Evolutionary conservation across 768 basidiomycete genomes (phyloP).

Genomic region (Suillus alpinus): DNA sequence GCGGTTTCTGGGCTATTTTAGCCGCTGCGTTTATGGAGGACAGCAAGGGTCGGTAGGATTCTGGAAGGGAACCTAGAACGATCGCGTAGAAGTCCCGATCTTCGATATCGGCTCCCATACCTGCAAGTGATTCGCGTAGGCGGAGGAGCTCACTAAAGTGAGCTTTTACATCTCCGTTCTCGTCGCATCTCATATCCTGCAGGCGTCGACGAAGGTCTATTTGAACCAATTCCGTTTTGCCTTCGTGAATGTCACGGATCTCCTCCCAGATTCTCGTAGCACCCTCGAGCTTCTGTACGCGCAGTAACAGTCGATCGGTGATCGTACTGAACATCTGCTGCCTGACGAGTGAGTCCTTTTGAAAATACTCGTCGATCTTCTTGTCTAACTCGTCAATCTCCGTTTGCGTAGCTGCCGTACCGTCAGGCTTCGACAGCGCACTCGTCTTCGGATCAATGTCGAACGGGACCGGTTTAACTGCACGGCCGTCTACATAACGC

Average conservation of each 20-base stretch:
- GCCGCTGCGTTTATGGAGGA: conserved; percentile 18
- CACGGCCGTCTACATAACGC: too few relatives aligned
- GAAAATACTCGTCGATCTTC: conserved; percentile 2
- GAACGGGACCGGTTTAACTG: too few relatives aligned
- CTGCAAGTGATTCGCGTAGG: neutral
- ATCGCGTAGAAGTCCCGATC: conserved; percentile 21
- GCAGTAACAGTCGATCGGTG: conserved; percentile 21
- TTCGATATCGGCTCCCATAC: conserved; percentile 16
- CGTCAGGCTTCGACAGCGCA: neutral
- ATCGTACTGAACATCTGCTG: conserved; percentile 20
- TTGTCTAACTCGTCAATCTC: conserved; percentile 2
- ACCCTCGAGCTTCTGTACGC: conserved; percentile 4
- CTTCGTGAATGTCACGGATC: conserved; percentile 18
- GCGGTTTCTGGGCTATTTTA: conserved; percentile 1
- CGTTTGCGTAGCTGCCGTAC: neutral
- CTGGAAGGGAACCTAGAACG: conserved; percentile 23
- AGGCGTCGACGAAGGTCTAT: conserved; percentile 21
- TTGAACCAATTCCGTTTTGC: conserved; percentile 17
- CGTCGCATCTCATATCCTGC: conserved; percentile 19
- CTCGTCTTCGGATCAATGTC: neutral
- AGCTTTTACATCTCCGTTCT: conserved; percentile 19
- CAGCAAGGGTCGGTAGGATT: conserved; percentile 18
- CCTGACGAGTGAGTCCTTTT: conserved; percentile 18
- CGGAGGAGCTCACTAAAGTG: conserved; percentile 16
- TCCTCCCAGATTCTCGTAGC: conserved; percentile 20